Evolutionary conservation across 2,329 filamentous ascomycete genomes (phyloP).

Genomic region (Pleoardoris graminearum): DNA sequence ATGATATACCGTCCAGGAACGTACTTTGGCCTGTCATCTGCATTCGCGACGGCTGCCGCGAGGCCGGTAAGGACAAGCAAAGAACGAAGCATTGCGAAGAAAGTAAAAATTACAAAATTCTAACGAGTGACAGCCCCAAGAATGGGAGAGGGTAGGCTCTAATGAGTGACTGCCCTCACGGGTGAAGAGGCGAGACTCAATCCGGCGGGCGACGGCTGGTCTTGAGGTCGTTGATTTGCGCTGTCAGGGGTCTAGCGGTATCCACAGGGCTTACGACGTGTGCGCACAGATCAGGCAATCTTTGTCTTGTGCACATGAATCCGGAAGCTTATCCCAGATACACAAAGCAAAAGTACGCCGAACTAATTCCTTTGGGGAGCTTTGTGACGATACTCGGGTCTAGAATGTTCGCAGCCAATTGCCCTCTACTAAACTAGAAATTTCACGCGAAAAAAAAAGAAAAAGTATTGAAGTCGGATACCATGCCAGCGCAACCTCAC

Average conservation of each 20-base stretch:
- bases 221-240: background rate
- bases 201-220: background rate
- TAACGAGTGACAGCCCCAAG: background rate
- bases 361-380: too few species aligned
- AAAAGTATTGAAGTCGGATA: too few species aligned
- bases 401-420: background rate
- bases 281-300: background rate
- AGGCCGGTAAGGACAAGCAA: background rate
- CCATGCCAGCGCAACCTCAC: too few species aligned
- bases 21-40: background rate
- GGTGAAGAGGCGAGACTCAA: background rate
- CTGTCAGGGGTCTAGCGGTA: constrained; percentile 1
- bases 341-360: too few species aligned
- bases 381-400: background rate
- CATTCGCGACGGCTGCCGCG: background rate
- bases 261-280: constrained; percentile 2
- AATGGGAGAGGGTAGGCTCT: background rate
- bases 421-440: too few species aligned
- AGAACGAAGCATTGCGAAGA: constrained; percentile 1
- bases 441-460: too few species aligned
- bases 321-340: background rate
- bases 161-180: constrained; percentile 1
- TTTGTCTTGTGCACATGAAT: background rate
- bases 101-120: background rate
- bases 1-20: constrained; percentile 47